A percentile compares a stretch with the other conserved stretches of the same genome.
phyloP scores from a whole-genome alignment of 1,139 yeast genomes.

The Schizosaccharomyces versatilis region DNA sequence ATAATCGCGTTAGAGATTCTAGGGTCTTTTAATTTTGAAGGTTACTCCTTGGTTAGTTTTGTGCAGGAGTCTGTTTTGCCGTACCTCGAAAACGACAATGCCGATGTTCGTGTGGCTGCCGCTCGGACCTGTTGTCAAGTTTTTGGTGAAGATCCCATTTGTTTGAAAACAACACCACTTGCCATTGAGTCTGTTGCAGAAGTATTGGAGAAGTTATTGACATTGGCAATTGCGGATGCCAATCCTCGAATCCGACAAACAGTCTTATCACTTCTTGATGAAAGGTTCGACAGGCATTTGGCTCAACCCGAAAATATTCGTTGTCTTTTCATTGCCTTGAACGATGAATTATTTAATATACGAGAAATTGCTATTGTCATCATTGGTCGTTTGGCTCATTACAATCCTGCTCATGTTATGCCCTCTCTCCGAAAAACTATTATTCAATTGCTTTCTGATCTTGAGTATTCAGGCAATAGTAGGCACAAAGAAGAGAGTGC shows the following conservation, averaged over 20 bases:
- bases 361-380: constrained; percentile 56
- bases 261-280: constrained; percentile 50
- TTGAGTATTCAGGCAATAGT: constrained; percentile 52
- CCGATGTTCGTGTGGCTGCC: constrained; percentile 64
- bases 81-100: constrained; percentile 58
- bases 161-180: constrained; percentile 63
- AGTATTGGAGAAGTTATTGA: constrained; percentile 56
- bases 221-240: constrained; percentile 81
- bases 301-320: constrained; percentile 85
- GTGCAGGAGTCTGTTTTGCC: constrained; percentile 63
- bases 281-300: constrained; percentile 68
- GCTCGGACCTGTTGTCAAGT: constrained; percentile 64
- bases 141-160: constrained; percentile 63
- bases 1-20: constrained; percentile 54
- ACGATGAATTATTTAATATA: constrained; percentile 73
- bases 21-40: constrained; percentile 46
- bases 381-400: constrained; percentile 61
- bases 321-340: constrained; percentile 63
- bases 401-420: constrained; percentile 87
- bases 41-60: constrained; percentile 57
- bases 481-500: constrained; percentile 80
- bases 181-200: constrained; percentile 70
- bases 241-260: constrained; percentile 62
- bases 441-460: constrained; percentile 62
- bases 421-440: constrained; percentile 76